Conservation (phyloP, 164 flowering plant genomes). For the Berberis vulgaris region DNA sequence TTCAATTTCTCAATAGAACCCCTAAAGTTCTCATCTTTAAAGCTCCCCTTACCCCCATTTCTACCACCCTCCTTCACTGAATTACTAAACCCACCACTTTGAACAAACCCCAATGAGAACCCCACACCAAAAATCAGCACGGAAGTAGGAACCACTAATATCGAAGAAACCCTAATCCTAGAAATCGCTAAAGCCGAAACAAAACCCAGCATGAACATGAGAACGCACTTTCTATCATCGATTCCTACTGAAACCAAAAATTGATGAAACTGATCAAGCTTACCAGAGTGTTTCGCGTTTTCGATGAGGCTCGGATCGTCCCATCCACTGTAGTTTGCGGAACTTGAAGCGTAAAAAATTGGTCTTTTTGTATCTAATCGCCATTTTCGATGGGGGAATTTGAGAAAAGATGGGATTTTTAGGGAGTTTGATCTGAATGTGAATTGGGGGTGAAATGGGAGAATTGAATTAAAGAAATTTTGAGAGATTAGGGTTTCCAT, state of each 20-base stretch:
- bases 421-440: too few species aligned
- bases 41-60: slow-evolving; percentile 20
- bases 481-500: too few species aligned
- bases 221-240: slow-evolving; percentile 48
- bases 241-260: slow-evolving; percentile 50
- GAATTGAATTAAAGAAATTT: too few species aligned
- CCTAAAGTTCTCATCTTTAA: slow-evolving; percentile 28
- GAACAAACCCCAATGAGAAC: slow-evolving; percentile 59
- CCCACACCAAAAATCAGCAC: slow-evolving; percentile 63
- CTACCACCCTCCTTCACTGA: slow-evolving; percentile 13
- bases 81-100: slow-evolving; percentile 18
- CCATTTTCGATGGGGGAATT: too few species aligned
- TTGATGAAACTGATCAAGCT: slow-evolving; percentile 38
- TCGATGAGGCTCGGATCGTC: slow-evolving; percentile 33
- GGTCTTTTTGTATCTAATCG: too few species aligned
- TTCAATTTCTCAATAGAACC: slow-evolving; percentile 33
- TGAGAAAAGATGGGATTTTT: too few species aligned
- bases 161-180: slow-evolving; percentile 59
- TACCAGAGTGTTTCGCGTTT: slow-evolving; percentile 28
- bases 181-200: slow-evolving; percentile 60
- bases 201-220: slow-evolving; percentile 59
- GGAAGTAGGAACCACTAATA: slow-evolving; percentile 60
- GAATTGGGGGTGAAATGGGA: too few species aligned
- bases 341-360: slow-evolving; percentile 12
- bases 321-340: slow-evolving; percentile 61